These are phyloP conservation scores for Pogostemon cablin DNA, from an alignment of 257 asterid species.

Conservation along the genomic window DNA sequence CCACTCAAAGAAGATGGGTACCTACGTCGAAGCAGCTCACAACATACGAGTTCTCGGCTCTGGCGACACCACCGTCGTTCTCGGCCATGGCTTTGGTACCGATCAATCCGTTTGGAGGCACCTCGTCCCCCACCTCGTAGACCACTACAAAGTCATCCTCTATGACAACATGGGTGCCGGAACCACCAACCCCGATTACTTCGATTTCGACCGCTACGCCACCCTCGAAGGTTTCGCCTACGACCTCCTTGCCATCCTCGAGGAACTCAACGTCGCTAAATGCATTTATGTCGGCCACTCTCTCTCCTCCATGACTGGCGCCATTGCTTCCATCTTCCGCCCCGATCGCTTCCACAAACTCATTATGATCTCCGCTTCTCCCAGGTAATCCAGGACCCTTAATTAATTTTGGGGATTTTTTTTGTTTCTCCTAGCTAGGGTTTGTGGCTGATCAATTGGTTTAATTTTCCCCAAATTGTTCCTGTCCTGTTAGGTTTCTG, in stretches of 20 bases:
- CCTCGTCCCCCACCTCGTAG: conserved; percentile 66
- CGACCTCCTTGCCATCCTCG: conserved; percentile 65
- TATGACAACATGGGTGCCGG: conserved; percentile 85
- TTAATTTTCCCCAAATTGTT: not conserved
- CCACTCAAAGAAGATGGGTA: conserved; percentile 39
- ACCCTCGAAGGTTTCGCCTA: conserved; percentile 66
- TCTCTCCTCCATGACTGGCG: conserved; percentile 70
- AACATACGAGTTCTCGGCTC: conserved; percentile 66
- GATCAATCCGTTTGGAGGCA: conserved; percentile 84
- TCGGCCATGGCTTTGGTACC: conserved; percentile 79
- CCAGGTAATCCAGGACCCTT: conserved; percentile 68
- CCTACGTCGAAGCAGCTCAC: conserved; percentile 56
- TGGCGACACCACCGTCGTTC: conserved; percentile 51
- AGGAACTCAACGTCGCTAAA: conserved; percentile 48
- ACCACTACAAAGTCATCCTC: conserved; percentile 47
- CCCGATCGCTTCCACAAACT: conserved; percentile 68
- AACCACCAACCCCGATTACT: conserved; percentile 73
- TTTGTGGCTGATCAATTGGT: not conserved
- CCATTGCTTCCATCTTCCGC: conserved; percentile 62
- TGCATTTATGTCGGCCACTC: conserved; percentile 79
- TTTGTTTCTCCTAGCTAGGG: not conserved
- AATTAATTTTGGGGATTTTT: not conserved
- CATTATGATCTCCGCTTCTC: conserved; percentile 59
- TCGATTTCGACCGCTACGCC: conserved; percentile 69
- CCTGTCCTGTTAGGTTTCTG: conserved; percentile 35